Base-by-base conservation (phyloP, 1,139 yeast species). In the Yamadazyma sp. region DNA sequence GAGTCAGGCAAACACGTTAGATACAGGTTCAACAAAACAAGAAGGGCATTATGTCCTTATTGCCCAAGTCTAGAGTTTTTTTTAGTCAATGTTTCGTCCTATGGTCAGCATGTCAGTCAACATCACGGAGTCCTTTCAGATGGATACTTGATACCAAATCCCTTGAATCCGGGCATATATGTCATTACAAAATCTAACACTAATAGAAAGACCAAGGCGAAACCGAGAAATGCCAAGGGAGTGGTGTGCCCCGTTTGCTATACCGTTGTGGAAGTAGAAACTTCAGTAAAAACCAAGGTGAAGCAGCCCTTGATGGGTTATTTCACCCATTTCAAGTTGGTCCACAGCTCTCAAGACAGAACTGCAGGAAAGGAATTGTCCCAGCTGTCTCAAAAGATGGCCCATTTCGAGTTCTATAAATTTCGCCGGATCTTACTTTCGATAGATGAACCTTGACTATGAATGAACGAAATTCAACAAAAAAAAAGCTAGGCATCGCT, bases 31-130 rank as follows among this genome's bases (percentile, higher is more conserved):
- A 54, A 55, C 35, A 47, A 48, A 26, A 61, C 68, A 2, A 52
- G 70, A 37, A 43, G 56, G 38, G 73, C 65, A 0, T 45, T 66
- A 22, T 66, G 73, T 48, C 61, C 69, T 2, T 66, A 54, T 40
- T 66, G 73, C 46, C 53, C 54, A 7, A 53, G 54, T 3, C 30
- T 61, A 10, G 43, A 40, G 29, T 66, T 66, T 47, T 54, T 48
- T 43, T 59, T 61, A 33, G 51, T 64, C 36, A 65, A 63, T 43
- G 62, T 58, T 18, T 61, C 68, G 4, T 55, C 60, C 22, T 66
- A 66, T 40, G 59, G 65, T 1, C 69, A 64, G 38, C 73, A 66
- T 41, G 49, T 66, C 39, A 61, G 64, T 11, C 54, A 54, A 36
- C 53, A 54, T 32, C 72, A 66, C 45, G 73, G 73, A 1, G 47